Conservation (phyloP, 2,329 filamentous ascomycete genomes). For the Aspergillus persii region DNA sequence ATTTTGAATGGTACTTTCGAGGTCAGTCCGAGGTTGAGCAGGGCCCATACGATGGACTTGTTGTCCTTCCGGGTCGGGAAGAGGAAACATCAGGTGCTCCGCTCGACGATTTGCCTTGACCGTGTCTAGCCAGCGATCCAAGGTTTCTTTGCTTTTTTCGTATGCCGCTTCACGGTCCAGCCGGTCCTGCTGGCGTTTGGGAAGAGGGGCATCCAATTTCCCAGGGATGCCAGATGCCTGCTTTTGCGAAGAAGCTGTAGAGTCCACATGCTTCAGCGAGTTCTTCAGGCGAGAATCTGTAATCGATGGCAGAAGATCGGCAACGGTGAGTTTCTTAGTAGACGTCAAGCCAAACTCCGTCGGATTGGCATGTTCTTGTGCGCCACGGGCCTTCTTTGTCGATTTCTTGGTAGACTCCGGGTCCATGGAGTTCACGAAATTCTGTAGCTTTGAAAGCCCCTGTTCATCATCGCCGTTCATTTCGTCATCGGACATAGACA, state of each 20-base stretch:
- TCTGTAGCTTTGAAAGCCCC: constrained; percentile 64
- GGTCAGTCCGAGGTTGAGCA: constrained; percentile 69
- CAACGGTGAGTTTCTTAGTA: constrained; percentile 68
- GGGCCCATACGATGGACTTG: constrained; percentile 54
- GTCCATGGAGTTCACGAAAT: constrained; percentile 66
- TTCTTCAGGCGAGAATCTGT: constrained; percentile 75
- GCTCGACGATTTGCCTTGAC: constrained; percentile 91
- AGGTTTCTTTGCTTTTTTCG: constrained; percentile 84
- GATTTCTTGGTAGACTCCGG: constrained; percentile 36
- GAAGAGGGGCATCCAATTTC: constrained; percentile 78
- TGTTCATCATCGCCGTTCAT: constrained; percentile 43
- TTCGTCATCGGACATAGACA: constrained; percentile 43
- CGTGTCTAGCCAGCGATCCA: constrained; percentile 90
- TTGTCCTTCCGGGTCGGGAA: constrained; percentile 67
- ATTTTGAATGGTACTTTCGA: constrained; percentile 80
- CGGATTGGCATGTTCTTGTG: constrained; percentile 62
- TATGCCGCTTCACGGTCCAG: constrained; percentile 80
- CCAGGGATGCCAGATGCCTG: constrained; percentile 57
- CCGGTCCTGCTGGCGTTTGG: constrained; percentile 81
- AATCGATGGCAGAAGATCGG: constrained; percentile 70
- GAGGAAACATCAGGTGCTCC: constrained; percentile 84
- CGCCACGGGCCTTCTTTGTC: constrained; percentile 40
- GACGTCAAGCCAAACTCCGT: constrained; percentile 58
- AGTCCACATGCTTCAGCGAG: constrained; percentile 69
- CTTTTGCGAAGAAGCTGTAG: constrained; percentile 33